Conservation (phyloP, 164 flowering plant species). For the Tetracentron sinense region DNA sequence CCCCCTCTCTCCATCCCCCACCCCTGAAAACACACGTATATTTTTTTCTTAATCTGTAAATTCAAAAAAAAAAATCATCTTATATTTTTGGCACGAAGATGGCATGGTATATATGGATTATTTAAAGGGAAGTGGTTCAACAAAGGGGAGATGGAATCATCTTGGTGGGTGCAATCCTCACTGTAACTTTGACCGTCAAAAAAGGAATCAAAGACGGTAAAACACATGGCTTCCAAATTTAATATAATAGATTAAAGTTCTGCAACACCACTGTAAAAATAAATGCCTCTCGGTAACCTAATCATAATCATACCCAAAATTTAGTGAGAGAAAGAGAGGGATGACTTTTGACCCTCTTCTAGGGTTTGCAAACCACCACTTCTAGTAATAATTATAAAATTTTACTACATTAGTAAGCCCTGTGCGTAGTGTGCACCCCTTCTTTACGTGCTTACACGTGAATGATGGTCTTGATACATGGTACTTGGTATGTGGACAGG, state of each 20-base stretch:
- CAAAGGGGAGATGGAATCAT: too few species aligned
- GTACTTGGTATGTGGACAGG: not conserved
- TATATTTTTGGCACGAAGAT: too few species aligned
- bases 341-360: slow-evolving; percentile 6
- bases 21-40: too few species aligned
- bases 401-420: not conserved
- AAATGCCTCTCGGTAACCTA: slow-evolving; percentile 33
- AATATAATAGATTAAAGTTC: too few species aligned
- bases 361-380: not conserved
- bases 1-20: too few species aligned
- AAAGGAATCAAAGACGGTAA: slow-evolving; percentile 48
- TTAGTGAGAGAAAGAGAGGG: not conserved
- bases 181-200: slow-evolving; percentile 60
- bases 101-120: too few species aligned
- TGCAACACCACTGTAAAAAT: slow-evolving; percentile 21
- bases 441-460: not conserved
- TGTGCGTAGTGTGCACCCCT: not conserved
- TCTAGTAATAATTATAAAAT: not conserved
- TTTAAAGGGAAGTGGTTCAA: slow-evolving; percentile 7
- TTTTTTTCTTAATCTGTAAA: not conserved
- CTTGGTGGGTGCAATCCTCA: too few species aligned
- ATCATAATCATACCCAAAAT: slow-evolving; percentile 25
- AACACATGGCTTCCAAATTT: slow-evolving; percentile 38
- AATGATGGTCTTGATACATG: not conserved
- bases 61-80: too few species aligned